A percentile compares a stretch with the other conserved stretches of the same genome.
Conservation (phyloP, 805 yeast species). For the Candida vartiovaarae region DNA sequence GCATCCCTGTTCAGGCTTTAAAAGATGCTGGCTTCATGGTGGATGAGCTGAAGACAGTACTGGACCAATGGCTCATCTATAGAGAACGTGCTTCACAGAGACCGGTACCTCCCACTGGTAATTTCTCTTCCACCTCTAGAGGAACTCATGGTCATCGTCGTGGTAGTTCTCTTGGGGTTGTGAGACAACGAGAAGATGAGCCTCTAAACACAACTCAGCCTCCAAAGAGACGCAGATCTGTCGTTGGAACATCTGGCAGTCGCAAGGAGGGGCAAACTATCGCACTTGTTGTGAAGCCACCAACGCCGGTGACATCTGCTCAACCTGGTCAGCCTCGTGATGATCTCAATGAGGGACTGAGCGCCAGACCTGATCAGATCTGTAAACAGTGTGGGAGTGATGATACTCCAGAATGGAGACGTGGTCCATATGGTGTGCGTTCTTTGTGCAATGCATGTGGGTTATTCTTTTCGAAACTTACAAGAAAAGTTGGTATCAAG, state of each 20-base stretch:
- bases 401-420: constrained; percentile 89
- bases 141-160: background rate
- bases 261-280: constrained; percentile 4
- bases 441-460: constrained; percentile 94
- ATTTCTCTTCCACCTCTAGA: background rate
- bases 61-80: constrained; percentile 10
- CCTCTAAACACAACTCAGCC: background rate
- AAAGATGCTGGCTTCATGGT: constrained; percentile 1
- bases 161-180: background rate
- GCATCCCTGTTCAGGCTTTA: constrained; percentile 5
- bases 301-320: constrained; percentile 9
- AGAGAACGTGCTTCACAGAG: constrained; percentile 2
- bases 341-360: constrained; percentile 15
- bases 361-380: constrained; percentile 10
- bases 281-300: constrained; percentile 17
- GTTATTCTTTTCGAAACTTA: constrained; percentile 57
- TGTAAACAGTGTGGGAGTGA: constrained; percentile 69
- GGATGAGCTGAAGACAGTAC: constrained; percentile 3
- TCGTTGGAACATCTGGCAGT: background rate
- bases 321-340: constrained; percentile 1
- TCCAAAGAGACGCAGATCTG: background rate
- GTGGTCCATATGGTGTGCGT: constrained; percentile 79
- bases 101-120: background rate
- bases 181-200: background rate
- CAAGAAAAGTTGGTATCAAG: constrained; percentile 38